Evolutionary conservation across 305 asterid species (phyloP), one percentile per base, ranked within the genome.

Genomic region (Solanum chacoense): DNA sequence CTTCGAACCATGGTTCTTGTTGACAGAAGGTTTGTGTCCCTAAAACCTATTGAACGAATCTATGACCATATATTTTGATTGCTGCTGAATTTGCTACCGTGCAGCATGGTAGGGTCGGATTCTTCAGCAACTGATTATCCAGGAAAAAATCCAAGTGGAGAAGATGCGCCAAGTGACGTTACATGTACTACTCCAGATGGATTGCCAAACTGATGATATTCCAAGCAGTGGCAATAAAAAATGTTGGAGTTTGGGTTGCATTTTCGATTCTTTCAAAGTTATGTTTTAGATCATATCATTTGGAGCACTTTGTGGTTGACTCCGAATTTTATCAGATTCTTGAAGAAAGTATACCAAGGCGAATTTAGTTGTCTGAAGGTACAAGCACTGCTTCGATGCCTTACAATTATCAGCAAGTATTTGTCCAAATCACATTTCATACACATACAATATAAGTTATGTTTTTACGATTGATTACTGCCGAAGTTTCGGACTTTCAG

Each of bases 1-100:
- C 95, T 95, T 86, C 97, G 98, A 80, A 93, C 96, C 3, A 31
- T 95, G 88, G 95, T 95, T 67, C 87, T 95, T 89, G 95, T 95
- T 31, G 98, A 95, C 87, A 93, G 85, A 92, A 90, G 98, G 98
- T 94, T 90, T 18, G 86, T 35, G 42, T 75, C 78, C 8, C 6
- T 28, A 35, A 65, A 87, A 45, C 69, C 50, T 71, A 36, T 83
- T 50, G 6, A 29, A 28, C 37, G 12, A 32, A 77, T 34, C 75
- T 83, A 5, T 29, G 28, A 3, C 73, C 28, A 24, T 24, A 8
- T 77, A 14, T 26, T 45, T 29, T 8, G 3, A 11, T 36, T 31
- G 87, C 26, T 31, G 73, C 73, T 45, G 87, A 83, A 11, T 83
- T 69, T 85, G 29, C 31, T 10, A 59, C 37, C 81, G 22, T 90